Evolutionary conservation across 2,329 filamentous ascomycete species (phyloP).

Genomic region (Aspergillus spinulosporus): DNA sequence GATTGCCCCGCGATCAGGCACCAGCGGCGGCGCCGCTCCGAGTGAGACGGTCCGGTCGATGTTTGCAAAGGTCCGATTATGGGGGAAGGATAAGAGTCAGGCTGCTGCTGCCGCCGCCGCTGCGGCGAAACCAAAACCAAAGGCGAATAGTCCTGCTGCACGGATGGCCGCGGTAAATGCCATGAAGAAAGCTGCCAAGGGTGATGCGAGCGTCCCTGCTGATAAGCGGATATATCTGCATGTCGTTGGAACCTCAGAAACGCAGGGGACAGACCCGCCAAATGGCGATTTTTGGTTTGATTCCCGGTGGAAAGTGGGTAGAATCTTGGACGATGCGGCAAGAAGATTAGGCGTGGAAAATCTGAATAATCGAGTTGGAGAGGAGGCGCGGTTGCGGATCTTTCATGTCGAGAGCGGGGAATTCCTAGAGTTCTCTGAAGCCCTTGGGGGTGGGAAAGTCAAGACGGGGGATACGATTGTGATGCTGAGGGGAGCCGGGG

Average conservation of each 20-base stretch:
- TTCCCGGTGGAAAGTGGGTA: constrained; percentile 84
- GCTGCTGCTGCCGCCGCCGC: constrained; percentile 64
- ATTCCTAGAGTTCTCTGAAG: constrained; percentile 83
- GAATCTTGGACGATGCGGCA: constrained; percentile 52
- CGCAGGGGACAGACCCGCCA: constrained; percentile 79
- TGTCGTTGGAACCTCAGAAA: constrained; percentile 87
- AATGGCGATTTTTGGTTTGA: constrained; percentile 79
- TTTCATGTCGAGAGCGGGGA: constrained; percentile 92
- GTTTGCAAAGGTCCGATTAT: constrained; percentile 73
- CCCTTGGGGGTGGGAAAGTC: constrained; percentile 67
- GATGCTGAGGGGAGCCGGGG: constrained; percentile 78
- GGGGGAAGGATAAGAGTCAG: constrained; percentile 73
- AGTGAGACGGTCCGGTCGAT: constrained; percentile 70
- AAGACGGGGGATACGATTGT: constrained; percentile 88
- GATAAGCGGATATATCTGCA: constrained; percentile 90
- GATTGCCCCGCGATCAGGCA: constrained; percentile 61
- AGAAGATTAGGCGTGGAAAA: constrained; percentile 46
- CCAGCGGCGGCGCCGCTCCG: constrained; percentile 39
- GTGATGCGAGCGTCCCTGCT: constrained; percentile 73
- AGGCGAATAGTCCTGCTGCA: constrained; percentile 54
- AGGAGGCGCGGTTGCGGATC: constrained; percentile 74
- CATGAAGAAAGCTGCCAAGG: constrained; percentile 85
- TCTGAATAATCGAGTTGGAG: constrained; percentile 46
- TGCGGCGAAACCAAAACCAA: constrained; percentile 57
- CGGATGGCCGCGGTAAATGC: constrained; percentile 69